Conservation (phyloP, 2,329 filamentous ascomycete genomes). For the Pseudocercospora fijiensis region DNA sequence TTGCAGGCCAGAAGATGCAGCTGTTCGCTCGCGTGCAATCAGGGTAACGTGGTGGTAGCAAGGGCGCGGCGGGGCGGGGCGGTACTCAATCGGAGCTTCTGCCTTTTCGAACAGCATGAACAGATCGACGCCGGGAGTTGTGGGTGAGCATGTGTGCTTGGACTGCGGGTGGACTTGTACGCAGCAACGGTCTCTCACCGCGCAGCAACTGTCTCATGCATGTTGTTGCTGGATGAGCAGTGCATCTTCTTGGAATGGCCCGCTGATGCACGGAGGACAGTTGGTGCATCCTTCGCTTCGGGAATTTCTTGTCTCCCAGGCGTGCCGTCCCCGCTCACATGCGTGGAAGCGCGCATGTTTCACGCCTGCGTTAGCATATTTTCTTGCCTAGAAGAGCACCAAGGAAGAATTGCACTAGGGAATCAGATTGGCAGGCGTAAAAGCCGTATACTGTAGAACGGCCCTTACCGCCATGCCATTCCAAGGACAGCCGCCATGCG, state of each 20-base stretch:
- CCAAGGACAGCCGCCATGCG: constrained; percentile 17
- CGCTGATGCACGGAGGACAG: not conserved
- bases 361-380: constrained; percentile 17
- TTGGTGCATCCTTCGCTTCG: constrained; percentile 21
- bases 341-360: constrained; percentile 22
- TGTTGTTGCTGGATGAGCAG: constrained; percentile 2
- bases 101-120: constrained; percentile 29
- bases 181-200: constrained; percentile 11
- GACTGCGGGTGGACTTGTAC: constrained; percentile 18
- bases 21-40: constrained; percentile 28
- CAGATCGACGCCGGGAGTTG: constrained; percentile 28
- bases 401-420: constrained; percentile 19
- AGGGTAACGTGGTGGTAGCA: constrained; percentile 29
- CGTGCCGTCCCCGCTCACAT: constrained; percentile 5
- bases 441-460: too few relatives aligned
- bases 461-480: constrained; percentile 17
- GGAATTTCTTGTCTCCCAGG: constrained; percentile 12
- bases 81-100: constrained; percentile 38
- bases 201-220: constrained; percentile 16
- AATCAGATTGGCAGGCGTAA: constrained; percentile 16
- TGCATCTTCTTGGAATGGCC: not conserved
- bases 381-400: constrained; percentile 9
- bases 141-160: constrained; percentile 25
- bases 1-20: constrained; percentile 28
- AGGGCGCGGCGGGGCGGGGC: constrained; percentile 26